Conservation (phyloP, 768 basidiomycete species). For the Suillus variegatus region DNA sequence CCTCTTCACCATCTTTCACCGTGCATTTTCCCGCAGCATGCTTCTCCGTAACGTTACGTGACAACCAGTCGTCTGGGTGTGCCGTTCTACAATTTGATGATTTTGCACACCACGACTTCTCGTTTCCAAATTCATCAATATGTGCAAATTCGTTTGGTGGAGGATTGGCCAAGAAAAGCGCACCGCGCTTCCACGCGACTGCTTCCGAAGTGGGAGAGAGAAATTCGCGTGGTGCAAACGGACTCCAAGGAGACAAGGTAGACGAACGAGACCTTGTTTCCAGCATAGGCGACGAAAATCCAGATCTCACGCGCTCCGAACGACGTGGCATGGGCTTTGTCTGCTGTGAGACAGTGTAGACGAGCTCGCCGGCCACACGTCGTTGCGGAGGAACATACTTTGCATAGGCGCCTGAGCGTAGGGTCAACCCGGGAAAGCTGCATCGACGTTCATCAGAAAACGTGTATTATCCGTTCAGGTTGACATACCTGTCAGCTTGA, state of each 20-base stretch:
- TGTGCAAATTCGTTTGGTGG: slow-evolving; percentile 12
- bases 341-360: not conserved
- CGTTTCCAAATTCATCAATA: slow-evolving; percentile 14
- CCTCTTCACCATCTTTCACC: not conserved
- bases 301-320: not conserved
- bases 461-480: not conserved
- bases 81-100: too few relatives aligned
- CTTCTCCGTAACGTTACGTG: not conserved
- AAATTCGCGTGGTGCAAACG: not conserved
- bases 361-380: not conserved
- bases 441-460: not conserved
- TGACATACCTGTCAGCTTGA: not conserved
- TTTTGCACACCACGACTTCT: not conserved
- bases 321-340: too few relatives aligned
- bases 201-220: not conserved
- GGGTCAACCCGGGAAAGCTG: not conserved
- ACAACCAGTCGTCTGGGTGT: not conserved
- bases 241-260: not conserved
- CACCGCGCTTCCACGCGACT: slow-evolving; percentile 15
- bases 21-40: not conserved
- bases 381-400: slow-evolving; percentile 2
- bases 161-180: slow-evolving; percentile 16
- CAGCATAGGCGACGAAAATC: not conserved
- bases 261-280: not conserved
- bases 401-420: not conserved